Conservation (phyloP, 352 stramenopile genomes). For the Globisporangium paroecandrum region DNA sequence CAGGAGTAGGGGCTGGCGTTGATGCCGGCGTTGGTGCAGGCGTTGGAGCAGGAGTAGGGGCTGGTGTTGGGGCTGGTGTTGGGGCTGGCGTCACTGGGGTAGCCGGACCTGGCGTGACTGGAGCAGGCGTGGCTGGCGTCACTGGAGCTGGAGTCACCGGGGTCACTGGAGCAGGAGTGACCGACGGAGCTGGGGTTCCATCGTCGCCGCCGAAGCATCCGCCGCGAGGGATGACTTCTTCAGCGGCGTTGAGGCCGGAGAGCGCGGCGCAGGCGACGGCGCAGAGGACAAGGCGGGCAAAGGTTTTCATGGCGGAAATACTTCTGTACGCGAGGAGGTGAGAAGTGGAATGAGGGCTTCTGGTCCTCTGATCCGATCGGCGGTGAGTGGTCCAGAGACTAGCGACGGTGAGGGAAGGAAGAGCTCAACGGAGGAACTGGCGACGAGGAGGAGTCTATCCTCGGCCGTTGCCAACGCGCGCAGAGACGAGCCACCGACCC, state of each 20-base stretch:
- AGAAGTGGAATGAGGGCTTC: conserved; percentile 14
- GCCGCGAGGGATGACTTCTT: conserved; percentile 13
- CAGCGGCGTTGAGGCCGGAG: background rate
- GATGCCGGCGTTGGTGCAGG: too few species aligned
- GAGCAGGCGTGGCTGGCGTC: background rate
- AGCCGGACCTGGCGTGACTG: background rate
- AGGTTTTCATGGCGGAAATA: conserved; percentile 17
- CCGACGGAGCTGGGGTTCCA: conserved; percentile 1
- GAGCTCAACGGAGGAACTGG: background rate
- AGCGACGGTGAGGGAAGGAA: background rate
- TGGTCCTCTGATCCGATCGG: background rate
- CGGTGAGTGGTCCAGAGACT: background rate
- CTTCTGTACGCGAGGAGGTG: conserved; percentile 6
- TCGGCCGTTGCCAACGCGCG: background rate
- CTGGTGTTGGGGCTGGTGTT: too few species aligned
- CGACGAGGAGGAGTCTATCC: background rate
- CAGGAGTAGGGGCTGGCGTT: too few species aligned
- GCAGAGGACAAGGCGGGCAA: conserved; percentile 13
- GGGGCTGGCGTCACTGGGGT: background rate
- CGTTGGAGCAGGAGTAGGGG: too few species aligned
- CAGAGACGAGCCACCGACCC: background rate
- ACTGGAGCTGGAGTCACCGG: conserved; percentile 1
- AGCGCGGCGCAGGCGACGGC: conserved; percentile 12
- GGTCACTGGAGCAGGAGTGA: conserved; percentile 1
- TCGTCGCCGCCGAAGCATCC: conserved; percentile 14